A percentile compares a stretch with the other conserved stretches of the same genome.
These are phyloP conservation scores for Corynespora cassiicola DNA, from an alignment of 2,329 filamentous ascomycete species.

Conservation along the genomic window DNA sequence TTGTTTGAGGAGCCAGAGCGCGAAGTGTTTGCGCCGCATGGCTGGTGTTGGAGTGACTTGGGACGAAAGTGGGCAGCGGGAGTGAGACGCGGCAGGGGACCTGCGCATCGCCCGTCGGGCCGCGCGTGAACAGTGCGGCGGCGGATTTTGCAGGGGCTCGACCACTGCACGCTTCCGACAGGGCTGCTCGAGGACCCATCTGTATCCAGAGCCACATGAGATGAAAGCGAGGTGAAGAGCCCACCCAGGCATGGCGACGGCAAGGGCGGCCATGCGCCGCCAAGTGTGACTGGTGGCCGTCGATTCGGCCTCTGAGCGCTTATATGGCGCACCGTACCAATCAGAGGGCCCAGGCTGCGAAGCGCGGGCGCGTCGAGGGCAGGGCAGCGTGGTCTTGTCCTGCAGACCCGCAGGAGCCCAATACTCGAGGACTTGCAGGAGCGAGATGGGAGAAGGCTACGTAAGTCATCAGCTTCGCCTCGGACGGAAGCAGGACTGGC, in stretches of 20 bases:
- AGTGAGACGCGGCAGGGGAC: too few species aligned
- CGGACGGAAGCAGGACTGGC: constrained; percentile 13
- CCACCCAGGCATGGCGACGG: constrained; percentile 21
- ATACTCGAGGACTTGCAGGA: constrained; percentile 17
- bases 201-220: too few species aligned
- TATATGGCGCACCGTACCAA: constrained; percentile 28
- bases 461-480: constrained; percentile 32
- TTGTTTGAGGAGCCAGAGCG: too few species aligned
- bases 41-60: too few species aligned
- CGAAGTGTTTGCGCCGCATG: too few species aligned
- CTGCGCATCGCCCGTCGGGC: too few species aligned
- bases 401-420: constrained; percentile 29
- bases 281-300: constrained; percentile 39
- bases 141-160: too few species aligned
- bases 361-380: constrained; percentile 21
- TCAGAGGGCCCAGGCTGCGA: constrained; percentile 16
- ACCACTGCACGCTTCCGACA: too few species aligned
- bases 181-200: too few species aligned
- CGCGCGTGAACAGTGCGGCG: too few species aligned
- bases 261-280: constrained; percentile 30
- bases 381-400: constrained; percentile 9
- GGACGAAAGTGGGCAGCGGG: too few species aligned
- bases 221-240: too few species aligned
- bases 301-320: constrained; percentile 38
- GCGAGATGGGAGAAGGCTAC: constrained; percentile 24